These are phyloP conservation scores for Ophiocordyceps sinensis DNA, from an alignment of 2,329 filamentous ascomycete species.

Conservation along the genomic window DNA sequence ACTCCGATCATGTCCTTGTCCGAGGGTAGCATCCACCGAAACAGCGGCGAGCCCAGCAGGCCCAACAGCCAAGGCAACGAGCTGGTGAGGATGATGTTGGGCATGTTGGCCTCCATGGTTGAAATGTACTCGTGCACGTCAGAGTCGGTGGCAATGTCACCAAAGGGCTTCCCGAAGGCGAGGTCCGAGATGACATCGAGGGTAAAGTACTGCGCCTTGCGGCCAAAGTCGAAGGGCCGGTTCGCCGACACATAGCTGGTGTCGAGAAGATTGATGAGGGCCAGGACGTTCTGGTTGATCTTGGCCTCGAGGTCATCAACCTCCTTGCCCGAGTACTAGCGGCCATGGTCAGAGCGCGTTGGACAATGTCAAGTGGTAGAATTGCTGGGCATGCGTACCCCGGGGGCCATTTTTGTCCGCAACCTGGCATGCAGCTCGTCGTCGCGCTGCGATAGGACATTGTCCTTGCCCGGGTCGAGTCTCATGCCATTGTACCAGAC, in stretches of 20 bases:
- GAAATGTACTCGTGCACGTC: constrained; percentile 34
- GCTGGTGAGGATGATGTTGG: constrained; percentile 8
- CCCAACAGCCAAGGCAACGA: constrained; percentile 10
- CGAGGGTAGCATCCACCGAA: constrained; percentile 25
- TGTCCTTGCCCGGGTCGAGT: constrained; percentile 34
- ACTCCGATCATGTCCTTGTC: constrained; percentile 22
- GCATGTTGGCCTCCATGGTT: constrained; percentile 18
- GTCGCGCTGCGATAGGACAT: constrained; percentile 33
- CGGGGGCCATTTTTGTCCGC: constrained; percentile 33
- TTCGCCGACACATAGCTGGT: constrained; percentile 4
- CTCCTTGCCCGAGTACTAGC: constrained; percentile 35
- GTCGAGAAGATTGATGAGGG: constrained; percentile 4
- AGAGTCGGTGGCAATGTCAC: constrained; percentile 30
- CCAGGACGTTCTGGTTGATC: constrained; percentile 5
- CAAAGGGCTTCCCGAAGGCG: constrained; percentile 35
- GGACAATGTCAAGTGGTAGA: constrained; percentile 2
- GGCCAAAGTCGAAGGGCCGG: constrained; percentile 11
- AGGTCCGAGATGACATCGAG: constrained; percentile 41
- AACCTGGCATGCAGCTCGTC: constrained; percentile 25
- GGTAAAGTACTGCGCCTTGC: constrained; percentile 38
- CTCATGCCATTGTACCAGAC: constrained; percentile 33
- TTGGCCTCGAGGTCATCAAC: constrained; percentile 31
- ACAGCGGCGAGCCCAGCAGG: constrained; percentile 22
- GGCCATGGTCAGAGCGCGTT: background rate
- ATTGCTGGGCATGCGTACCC: constrained; percentile 19